phyloP scores from a whole-genome alignment of 1,284 basidiomycete genomes.

The Heliocybe sulcata region DNA sequence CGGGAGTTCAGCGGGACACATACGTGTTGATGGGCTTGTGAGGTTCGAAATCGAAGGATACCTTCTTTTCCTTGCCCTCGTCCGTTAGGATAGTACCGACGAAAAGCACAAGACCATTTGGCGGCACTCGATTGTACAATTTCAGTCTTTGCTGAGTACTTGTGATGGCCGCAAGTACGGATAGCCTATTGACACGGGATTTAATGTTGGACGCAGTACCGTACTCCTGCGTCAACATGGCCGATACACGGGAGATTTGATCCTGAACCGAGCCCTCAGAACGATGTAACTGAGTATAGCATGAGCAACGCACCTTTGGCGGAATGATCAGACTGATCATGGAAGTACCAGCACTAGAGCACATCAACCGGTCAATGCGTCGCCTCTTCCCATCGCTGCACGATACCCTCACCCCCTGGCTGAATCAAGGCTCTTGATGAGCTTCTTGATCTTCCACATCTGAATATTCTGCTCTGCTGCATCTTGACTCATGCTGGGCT shows the following conservation, averaged over 20 bases:
- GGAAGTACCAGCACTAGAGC: conserved; percentile 83
- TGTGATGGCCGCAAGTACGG: conserved; percentile 96
- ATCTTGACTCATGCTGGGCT: conserved; percentile 66
- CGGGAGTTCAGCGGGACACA: conserved; percentile 21
- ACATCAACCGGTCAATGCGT: conserved; percentile 4
- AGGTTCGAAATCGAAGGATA: conserved; percentile 95
- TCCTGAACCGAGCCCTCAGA: conserved; percentile 40
- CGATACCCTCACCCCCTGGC: conserved; percentile 70
- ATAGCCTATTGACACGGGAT: conserved; percentile 96
- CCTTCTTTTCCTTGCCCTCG: conserved; percentile 99
- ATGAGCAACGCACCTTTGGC: conserved; percentile 60
- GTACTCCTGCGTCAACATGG: conserved; percentile 98
- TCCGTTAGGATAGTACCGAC: conserved; percentile 98
- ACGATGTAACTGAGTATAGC: neutral
- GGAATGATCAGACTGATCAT: conserved; percentile 99
- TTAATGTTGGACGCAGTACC: conserved; percentile 99
- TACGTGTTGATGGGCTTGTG: conserved; percentile 98
- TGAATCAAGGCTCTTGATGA: conserved; percentile 90
- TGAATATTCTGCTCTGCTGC: conserved; percentile 83
- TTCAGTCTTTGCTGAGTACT: conserved; percentile 99
- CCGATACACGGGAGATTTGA: conserved; percentile 91
- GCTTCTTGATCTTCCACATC: conserved; percentile 98
- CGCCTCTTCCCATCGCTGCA: conserved; percentile 2
- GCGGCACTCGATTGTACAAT: conserved; percentile 92
- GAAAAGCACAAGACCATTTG: conserved; percentile 95